Evolutionary conservation across 1,284 basidiomycete genomes (phyloP).

Genomic region (Ganoderma meredithae): DNA sequence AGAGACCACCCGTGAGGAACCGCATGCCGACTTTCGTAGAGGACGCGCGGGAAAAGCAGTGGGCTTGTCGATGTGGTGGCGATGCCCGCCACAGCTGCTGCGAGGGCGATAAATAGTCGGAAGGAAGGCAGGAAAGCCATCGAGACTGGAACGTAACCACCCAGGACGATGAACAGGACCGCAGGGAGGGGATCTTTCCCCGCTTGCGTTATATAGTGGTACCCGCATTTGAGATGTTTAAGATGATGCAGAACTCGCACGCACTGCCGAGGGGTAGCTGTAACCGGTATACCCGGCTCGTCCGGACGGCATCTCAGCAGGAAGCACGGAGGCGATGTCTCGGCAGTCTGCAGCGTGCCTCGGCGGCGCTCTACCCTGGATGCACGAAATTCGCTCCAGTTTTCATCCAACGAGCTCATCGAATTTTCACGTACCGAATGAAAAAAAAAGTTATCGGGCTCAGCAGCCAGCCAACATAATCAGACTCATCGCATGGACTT

Average conservation of each 20-base stretch:
- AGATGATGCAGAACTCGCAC: background rate
- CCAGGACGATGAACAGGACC: background rate
- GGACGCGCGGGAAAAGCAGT: slow-evolving; percentile 39
- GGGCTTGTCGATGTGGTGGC: slow-evolving; percentile 13
- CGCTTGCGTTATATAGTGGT: background rate
- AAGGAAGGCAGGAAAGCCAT: slow-evolving; percentile 18
- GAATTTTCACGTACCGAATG: background rate
- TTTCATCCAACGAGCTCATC: background rate
- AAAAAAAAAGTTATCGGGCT: background rate
- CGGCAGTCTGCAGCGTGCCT: background rate
- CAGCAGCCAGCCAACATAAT: background rate
- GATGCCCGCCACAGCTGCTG: slow-evolving; percentile 9
- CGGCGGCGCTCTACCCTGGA: background rate
- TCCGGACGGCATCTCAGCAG: background rate
- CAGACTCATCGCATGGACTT: background rate
- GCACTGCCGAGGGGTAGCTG: background rate
- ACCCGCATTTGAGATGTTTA: background rate
- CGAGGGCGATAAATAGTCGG: slow-evolving; percentile 11
- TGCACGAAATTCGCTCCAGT: background rate
- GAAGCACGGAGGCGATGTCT: background rate
- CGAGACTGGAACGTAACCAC: background rate
- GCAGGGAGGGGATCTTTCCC: no score
- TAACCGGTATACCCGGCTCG: background rate
- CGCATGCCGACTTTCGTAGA: slow-evolving; percentile 48
- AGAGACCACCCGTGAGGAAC: slow-evolving; percentile 47